Evolutionary conservation across 164 flowering plant genomes (phyloP).

Genomic region (Echeveria elegans): DNA sequence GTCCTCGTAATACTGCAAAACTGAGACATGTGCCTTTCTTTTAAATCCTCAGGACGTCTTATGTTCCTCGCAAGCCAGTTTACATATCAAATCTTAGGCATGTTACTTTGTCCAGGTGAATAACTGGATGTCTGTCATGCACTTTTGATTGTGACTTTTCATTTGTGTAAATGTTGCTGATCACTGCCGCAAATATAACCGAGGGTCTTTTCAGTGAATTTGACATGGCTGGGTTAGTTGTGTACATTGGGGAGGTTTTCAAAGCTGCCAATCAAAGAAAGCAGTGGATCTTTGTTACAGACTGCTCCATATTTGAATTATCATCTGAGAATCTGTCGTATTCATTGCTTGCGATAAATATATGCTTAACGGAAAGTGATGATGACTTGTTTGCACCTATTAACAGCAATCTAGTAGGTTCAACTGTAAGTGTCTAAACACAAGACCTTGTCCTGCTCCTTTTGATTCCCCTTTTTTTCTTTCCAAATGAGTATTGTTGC

Average conservation of each 20-base stretch:
- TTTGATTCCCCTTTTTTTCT: not conserved
- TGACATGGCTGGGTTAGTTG: constrained; percentile 68
- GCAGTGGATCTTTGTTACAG: constrained; percentile 94
- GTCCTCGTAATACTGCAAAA: not conserved
- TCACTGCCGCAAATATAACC: constrained; percentile 7
- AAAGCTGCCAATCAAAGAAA: constrained; percentile 46
- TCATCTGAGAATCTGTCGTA: constrained; percentile 27
- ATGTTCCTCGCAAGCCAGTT: constrained; percentile 53
- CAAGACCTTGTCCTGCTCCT: not conserved
- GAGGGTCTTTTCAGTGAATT: constrained; percentile 57
- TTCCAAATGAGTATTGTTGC: not conserved
- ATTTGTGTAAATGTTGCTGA: constrained; percentile 4
- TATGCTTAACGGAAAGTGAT: constrained; percentile 40
- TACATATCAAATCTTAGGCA: constrained; percentile 54
- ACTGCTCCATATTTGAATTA: constrained; percentile 37
- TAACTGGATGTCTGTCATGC: constrained; percentile 1
- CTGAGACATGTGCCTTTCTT: not conserved
- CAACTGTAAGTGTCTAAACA: constrained; percentile 15
- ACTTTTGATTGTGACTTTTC: constrained; percentile 11
- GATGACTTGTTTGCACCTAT: constrained; percentile 43
- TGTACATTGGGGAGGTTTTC: constrained; percentile 70
- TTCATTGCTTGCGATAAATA: constrained; percentile 73
- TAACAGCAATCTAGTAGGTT: constrained; percentile 55
- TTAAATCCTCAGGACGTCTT: constrained; percentile 53
- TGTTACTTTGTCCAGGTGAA: constrained; percentile 75